phyloP scores from a whole-genome alignment of 495 filamentous ascomycete species.

The Lichenothelia convexa region DNA sequence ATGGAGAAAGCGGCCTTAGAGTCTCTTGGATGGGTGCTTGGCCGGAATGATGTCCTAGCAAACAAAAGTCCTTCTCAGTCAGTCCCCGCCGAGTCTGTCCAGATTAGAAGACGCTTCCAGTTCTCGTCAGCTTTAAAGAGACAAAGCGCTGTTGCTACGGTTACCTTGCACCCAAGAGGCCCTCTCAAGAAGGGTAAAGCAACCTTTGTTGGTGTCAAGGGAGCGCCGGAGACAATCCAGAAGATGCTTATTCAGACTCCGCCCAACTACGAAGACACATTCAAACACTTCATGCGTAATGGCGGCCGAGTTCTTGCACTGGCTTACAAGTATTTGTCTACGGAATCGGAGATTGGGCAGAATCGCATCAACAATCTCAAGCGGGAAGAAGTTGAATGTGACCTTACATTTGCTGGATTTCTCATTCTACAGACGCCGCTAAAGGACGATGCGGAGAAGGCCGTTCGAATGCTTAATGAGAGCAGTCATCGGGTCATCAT shows the following conservation, averaged over 20 bases:
- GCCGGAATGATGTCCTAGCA: conserved; percentile 65
- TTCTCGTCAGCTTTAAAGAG: conserved; percentile 95
- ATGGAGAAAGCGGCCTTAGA: conserved; percentile 95
- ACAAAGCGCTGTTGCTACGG: conserved; percentile 79
- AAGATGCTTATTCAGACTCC: conserved; percentile 76
- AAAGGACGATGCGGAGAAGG: conserved; percentile 87
- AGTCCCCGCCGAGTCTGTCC: conserved; percentile 42
- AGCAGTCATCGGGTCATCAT: conserved; percentile 96
- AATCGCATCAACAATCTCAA: conserved; percentile 78
- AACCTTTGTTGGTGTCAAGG: conserved; percentile 90
- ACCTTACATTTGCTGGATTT: conserved; percentile 81
- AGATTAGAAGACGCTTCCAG: conserved; percentile 91
- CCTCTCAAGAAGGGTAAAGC: conserved; percentile 53
- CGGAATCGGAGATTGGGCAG: conserved; percentile 61
- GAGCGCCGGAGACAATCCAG: conserved; percentile 88
- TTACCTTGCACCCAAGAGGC: conserved; percentile 45
- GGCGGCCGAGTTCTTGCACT: conserved; percentile 86
- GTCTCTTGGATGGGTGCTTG: conserved; percentile 79
- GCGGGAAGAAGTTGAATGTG: conserved; percentile 77
- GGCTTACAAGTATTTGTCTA: conserved; percentile 76
- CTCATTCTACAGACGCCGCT: conserved; percentile 87
- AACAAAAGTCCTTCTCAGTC: conserved; percentile 31
- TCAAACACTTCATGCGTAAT: conserved; percentile 90
- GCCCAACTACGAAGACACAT: conserved; percentile 89
- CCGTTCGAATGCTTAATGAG: conserved; percentile 94